phyloP scores from a whole-genome alignment of 441 rosid genomes.

The Arabidopsis lyrata region DNA sequence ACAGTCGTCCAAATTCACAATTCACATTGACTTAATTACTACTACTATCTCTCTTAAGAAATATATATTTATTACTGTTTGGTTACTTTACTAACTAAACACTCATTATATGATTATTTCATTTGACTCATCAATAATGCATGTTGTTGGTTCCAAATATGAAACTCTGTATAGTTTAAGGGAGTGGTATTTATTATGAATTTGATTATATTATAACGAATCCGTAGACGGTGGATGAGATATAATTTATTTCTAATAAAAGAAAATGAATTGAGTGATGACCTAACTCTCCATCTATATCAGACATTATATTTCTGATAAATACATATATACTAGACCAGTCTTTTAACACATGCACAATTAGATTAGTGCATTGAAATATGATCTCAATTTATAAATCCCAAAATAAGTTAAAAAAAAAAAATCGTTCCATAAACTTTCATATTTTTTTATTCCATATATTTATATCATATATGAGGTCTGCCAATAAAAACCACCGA shows the following conservation, averaged over 20 bases:
- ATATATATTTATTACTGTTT: not conserved
- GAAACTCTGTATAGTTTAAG: not conserved
- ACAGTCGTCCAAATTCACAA: not conserved
- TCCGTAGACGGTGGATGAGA: slow-evolving; percentile 9
- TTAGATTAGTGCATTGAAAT: not conserved
- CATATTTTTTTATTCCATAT: too few species aligned
- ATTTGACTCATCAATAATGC: not conserved
- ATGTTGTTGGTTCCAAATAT: slow-evolving; percentile 17
- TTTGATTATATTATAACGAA: not conserved
- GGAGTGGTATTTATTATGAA: not conserved
- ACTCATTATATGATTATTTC: not conserved
- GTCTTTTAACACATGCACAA: not conserved
- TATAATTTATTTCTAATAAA: not conserved
- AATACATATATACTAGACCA: not conserved
- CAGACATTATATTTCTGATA: not conserved
- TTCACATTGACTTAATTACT: not conserved
- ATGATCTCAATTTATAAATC: not conserved
- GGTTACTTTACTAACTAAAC: slow-evolving; percentile 2
- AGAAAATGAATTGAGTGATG: not conserved
- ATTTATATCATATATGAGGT: too few species aligned
- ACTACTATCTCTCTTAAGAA: too few species aligned
- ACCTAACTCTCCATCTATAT: not conserved
- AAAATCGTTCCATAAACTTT: too few species aligned
- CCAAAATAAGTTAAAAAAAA: not conserved
- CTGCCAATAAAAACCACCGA: too few species aligned